phyloP scores from a whole-genome alignment of 495 filamentous ascomycete genomes.

The Aspergillus ellipticus region DNA sequence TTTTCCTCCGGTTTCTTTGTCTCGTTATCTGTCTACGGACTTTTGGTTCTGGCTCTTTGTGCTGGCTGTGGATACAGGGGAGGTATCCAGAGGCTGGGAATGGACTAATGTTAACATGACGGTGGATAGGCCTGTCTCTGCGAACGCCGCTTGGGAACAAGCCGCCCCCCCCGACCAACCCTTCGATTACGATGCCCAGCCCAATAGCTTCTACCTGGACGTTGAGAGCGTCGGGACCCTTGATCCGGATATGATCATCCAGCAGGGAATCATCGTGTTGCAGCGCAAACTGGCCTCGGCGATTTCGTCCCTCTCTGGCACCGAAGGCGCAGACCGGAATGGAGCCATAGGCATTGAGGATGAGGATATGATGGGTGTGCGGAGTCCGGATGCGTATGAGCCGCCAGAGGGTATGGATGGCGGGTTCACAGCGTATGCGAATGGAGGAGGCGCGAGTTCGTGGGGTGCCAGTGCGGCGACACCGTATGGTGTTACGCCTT shows the following conservation, averaged over 20 bases:
- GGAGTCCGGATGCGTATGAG: slow-evolving; percentile 57
- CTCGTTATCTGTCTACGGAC: neutral
- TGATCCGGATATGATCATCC: slow-evolving; percentile 80
- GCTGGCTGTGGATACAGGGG: neutral
- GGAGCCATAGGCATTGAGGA: slow-evolving; percentile 46
- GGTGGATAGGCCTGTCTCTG: slow-evolving; percentile 69
- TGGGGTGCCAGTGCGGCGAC: slow-evolving; percentile 62
- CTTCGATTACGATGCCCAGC: slow-evolving; percentile 87
- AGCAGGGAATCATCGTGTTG: slow-evolving; percentile 82
- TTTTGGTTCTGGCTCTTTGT: neutral
- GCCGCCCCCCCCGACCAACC: slow-evolving; percentile 75
- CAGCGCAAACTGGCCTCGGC: slow-evolving; percentile 85
- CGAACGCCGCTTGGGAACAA: slow-evolving; percentile 79
- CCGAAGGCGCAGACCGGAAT: slow-evolving; percentile 36
- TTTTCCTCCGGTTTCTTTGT: slow-evolving; percentile 15
- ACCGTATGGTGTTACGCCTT: slow-evolving; percentile 69
- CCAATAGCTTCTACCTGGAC: slow-evolving; percentile 83
- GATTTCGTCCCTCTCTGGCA: slow-evolving; percentile 65
- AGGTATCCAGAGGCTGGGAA: neutral
- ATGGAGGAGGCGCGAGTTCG: slow-evolving; percentile 52
- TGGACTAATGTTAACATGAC: neutral
- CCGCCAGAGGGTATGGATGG: slow-evolving; percentile 62
- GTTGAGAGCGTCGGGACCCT: slow-evolving; percentile 86
- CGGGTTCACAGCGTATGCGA: slow-evolving; percentile 73
- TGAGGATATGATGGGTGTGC: slow-evolving; percentile 55